Percentiles rank a stretch among this genome's conserved stretches.
phyloP scores from a whole-genome alignment of 1,284 basidiomycete genomes.

The Acaromyces ingoldii region DNA sequence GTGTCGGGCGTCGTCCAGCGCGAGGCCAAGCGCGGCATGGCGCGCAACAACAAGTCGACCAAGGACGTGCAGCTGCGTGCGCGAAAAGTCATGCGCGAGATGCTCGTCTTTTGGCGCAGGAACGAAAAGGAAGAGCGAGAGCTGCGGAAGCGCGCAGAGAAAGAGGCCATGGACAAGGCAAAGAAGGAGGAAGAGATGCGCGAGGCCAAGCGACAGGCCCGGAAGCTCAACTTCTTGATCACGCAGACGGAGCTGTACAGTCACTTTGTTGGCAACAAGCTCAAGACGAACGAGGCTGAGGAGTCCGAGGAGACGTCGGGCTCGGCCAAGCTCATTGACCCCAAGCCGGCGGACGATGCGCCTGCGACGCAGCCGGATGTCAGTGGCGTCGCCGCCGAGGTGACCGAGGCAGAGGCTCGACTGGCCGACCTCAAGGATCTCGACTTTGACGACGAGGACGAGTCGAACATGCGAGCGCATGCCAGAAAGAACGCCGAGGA shows the following conservation, averaged over 20 bases:
- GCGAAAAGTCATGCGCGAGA: constrained; percentile 72
- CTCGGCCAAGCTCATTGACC: constrained; percentile 26
- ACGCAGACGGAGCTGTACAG: constrained; percentile 98
- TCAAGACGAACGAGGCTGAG: constrained; percentile 90
- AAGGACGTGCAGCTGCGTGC: constrained; percentile 86
- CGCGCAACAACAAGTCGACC: constrained; percentile 71
- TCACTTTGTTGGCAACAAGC: constrained; percentile 97
- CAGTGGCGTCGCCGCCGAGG: constrained; percentile 57
- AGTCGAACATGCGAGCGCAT: constrained; percentile 81
- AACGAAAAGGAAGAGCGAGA: constrained; percentile 91
- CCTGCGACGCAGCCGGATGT: constrained; percentile 63
- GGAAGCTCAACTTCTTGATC: constrained; percentile 97
- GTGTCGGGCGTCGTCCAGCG: constrained; percentile 71
- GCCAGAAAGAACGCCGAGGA: constrained; percentile 86
- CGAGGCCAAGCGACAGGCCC: constrained; percentile 87
- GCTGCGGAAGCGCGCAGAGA: constrained; percentile 85
- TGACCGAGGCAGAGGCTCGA: constrained; percentile 24
- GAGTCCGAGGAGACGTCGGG: constrained; percentile 61
- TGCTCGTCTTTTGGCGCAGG: constrained; percentile 95
- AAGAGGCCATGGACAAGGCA: constrained; percentile 56
- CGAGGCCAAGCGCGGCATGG: constrained; percentile 73
- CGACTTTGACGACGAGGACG: constrained; percentile 92
- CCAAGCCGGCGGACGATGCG: constrained; percentile 24
- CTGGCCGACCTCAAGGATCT: constrained; percentile 65
- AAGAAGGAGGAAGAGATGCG: constrained; percentile 94